Evolutionary conservation across 1,284 basidiomycete genomes (phyloP), one percentile per base, ranked within the genome.

Genomic region (Volvariella volvacea): DNA sequence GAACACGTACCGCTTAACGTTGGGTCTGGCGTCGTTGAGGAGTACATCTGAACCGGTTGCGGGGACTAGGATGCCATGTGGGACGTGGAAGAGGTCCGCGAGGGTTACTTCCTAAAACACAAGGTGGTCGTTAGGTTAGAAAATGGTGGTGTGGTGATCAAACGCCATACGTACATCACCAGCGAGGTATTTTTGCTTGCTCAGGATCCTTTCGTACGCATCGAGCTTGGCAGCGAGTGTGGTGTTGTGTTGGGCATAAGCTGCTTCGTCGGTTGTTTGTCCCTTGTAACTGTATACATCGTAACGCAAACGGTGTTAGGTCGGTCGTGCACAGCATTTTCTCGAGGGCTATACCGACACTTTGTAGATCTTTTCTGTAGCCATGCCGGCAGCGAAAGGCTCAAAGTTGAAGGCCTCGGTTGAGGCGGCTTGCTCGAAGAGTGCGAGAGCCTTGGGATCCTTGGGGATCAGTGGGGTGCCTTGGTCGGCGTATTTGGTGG

Each of bases 401-500:
- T 56, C 52, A 50, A 79, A 80, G 58, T 78, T 68, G 50, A 53
- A 55, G 22, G 57, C 41, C 61, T 83, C 80, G 48, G 75, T 58
- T 19, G 67, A 71, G 34, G 65, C 66, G 0, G 76, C 78, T 55
- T 76, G 72, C 54, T 80, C 76, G 59, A 77, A 78, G 19, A 63
- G 55, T 14, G 69, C 78, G 25, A 57, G 59, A 2, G 59, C 65
- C 47, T 69, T 55, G 15, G 54, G 39, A 4, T 61, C 66, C 31
- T 55, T 55, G 2, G 66, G 65, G 19, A 67, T 56, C 46, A 63
- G 58, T 12, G 50, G 53, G 0, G 62, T 58, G 1, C 63, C 64
- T 34, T 66, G 61, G 22, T 57, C 39, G 14, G 62, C 45, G 44
- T 68, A 74, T 51, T 71, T 71, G 37, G 58, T 56, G 10, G 52